phyloP scores from a whole-genome alignment of 345 rosid genomes.

The Sonneratia caseolaris region DNA sequence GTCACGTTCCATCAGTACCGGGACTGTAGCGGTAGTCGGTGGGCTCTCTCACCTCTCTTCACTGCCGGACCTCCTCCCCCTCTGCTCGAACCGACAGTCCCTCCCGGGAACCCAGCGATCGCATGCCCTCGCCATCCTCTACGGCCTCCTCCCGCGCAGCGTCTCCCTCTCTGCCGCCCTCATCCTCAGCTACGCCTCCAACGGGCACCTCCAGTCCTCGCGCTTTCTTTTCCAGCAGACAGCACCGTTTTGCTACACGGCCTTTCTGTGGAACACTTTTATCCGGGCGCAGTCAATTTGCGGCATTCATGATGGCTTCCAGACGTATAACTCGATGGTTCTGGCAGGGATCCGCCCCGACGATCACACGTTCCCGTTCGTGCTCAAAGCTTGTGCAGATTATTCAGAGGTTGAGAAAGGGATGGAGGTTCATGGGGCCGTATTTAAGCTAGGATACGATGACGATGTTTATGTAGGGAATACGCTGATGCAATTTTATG shows the following conservation, averaged over 20 bases:
- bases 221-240: slow-evolving; percentile 25
- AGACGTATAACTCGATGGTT: slow-evolving; percentile 31
- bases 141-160: slow-evolving; percentile 28
- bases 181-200: slow-evolving; percentile 34
- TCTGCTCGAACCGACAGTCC: slow-evolving; percentile 20
- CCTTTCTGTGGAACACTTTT: slow-evolving; percentile 44
- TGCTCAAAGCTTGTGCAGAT: slow-evolving; percentile 35
- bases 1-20: neutral
- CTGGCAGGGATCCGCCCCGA: slow-evolving; percentile 32
- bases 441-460: slow-evolving; percentile 41
- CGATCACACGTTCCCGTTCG: slow-evolving; percentile 40
- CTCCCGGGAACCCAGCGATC: slow-evolving; percentile 25
- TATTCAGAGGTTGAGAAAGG: slow-evolving; percentile 32
- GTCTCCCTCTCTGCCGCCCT: slow-evolving; percentile 37
- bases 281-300: slow-evolving; percentile 30
- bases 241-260: slow-evolving; percentile 22
- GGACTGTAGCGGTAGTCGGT: neutral
- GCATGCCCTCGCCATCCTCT: slow-evolving; percentile 31
- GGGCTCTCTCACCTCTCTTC: neutral
- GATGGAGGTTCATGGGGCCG: slow-evolving; percentile 45
- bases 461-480: slow-evolving; percentile 33
- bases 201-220: slow-evolving; percentile 13
- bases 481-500: slow-evolving; percentile 31
- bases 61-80: slow-evolving; percentile 16
- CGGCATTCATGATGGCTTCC: slow-evolving; percentile 19